These are phyloP conservation scores for Vanrija sp. DNA, from an alignment of 1,284 basidiomycete genomes.

Conservation along the genomic window DNA sequence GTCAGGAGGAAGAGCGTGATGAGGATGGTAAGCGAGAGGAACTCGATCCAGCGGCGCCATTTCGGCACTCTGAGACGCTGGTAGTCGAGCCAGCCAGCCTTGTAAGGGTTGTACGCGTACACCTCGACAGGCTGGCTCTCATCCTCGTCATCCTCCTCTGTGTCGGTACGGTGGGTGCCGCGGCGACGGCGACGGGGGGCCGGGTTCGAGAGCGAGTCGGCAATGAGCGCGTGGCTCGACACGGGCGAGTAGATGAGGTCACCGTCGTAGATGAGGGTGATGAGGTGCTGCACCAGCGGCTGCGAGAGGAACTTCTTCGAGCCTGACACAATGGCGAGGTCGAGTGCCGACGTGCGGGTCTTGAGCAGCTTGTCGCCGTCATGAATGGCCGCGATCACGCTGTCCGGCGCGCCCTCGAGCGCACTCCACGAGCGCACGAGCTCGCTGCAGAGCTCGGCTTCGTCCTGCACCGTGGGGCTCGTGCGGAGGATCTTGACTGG, in stretches of 20 bases:
- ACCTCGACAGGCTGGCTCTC: conserved; percentile 35
- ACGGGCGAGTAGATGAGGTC: conserved; percentile 51
- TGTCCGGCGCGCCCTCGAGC: conserved; percentile 67
- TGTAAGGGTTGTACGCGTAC: conserved; percentile 66
- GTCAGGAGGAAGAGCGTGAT: conserved; percentile 61
- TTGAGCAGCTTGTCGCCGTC: conserved; percentile 57
- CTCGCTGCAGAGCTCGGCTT: conserved; percentile 68
- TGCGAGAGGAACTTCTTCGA: conserved; percentile 74
- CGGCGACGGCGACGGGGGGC: conserved; percentile 22
- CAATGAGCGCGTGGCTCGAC: conserved; percentile 67
- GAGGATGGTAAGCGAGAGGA: conserved; percentile 64
- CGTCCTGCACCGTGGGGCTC: conserved; percentile 57
- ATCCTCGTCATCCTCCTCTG: not conserved
- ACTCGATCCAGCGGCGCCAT: conserved; percentile 74
- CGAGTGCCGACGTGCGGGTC: conserved; percentile 64
- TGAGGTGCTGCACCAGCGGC: conserved; percentile 72
- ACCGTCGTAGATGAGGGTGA: conserved; percentile 75
- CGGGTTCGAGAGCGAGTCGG: conserved; percentile 76
- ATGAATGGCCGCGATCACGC: conserved; percentile 63
- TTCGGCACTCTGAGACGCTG: conserved; percentile 70
- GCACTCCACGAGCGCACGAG: conserved; percentile 76
- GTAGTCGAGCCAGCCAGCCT: conserved; percentile 75
- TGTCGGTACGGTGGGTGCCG: not conserved
- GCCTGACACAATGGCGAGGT: conserved; percentile 80
- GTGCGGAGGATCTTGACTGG: conserved; percentile 68